Conservation (phyloP, 192 early-diverging fungal species). For the Diversispora eburnea region DNA sequence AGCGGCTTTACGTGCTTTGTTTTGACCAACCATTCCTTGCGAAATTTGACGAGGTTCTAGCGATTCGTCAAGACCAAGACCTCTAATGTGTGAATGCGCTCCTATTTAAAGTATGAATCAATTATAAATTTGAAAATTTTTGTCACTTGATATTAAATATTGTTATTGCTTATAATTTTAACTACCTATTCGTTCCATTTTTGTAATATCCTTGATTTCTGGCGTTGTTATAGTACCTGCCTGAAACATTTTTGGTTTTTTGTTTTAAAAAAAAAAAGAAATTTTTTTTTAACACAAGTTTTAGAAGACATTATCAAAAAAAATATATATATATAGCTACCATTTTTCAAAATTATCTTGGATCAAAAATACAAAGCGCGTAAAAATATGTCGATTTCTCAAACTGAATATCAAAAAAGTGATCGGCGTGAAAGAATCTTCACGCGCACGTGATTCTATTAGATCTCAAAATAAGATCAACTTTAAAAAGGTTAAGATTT, state of each 20-base stretch:
- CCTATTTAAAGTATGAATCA: slow-evolving; percentile 47
- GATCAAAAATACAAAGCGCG: too few relatives aligned
- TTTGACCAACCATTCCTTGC: slow-evolving; percentile 98
- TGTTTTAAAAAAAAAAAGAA: too few relatives aligned
- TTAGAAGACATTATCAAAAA: too few relatives aligned
- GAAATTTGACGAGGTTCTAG: slow-evolving; percentile 80
- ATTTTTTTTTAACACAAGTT: too few relatives aligned
- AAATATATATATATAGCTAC: too few relatives aligned
- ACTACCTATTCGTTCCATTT: slow-evolving; percentile 84
- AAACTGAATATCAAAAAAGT: too few relatives aligned
- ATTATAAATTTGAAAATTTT: neutral
- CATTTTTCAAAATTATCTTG: too few relatives aligned
- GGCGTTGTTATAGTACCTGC: slow-evolving; percentile 44
- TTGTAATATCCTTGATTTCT: slow-evolving; percentile 67
- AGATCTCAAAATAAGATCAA: too few relatives aligned
- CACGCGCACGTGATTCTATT: too few relatives aligned
- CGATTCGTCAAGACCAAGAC: slow-evolving; percentile 92
- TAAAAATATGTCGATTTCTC: too few relatives aligned
- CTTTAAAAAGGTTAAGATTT: too few relatives aligned
- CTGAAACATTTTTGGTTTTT: slow-evolving; percentile 7
- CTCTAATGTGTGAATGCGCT: slow-evolving; percentile 97
- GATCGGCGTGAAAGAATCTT: too few relatives aligned
- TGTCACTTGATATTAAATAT: neutral
- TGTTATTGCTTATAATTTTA: neutral
- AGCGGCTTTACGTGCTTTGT: slow-evolving; percentile 91